A percentile compares a stretch with the other conserved stretches of the same genome.
These are phyloP conservation scores for Heterobasidion parviporum DNA, from an alignment of 1,284 basidiomycete genomes.

Conservation along the genomic window DNA sequence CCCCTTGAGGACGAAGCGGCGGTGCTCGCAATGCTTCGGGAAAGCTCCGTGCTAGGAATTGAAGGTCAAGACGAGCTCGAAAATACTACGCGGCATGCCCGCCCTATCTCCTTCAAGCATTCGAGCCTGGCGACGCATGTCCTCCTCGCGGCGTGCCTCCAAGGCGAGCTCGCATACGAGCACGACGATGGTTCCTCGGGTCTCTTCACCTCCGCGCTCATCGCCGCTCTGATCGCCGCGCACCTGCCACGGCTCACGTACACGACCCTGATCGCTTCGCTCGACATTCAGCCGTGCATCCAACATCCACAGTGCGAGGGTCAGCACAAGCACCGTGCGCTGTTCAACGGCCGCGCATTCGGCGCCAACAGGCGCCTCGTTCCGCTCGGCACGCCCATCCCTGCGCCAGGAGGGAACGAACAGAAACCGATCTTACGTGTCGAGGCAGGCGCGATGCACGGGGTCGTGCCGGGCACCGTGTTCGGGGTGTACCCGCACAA, in stretches of 20 bases:
- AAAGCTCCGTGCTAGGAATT: no score
- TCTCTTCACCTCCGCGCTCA: background rate
- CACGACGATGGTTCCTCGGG: background rate
- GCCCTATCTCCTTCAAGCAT: background rate
- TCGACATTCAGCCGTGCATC: background rate
- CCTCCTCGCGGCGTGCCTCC: constrained; percentile 9
- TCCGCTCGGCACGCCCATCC: background rate
- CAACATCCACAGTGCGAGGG: constrained; percentile 13
- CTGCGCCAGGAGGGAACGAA: background rate
- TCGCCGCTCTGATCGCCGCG: background rate
- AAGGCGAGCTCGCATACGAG: constrained; percentile 5
- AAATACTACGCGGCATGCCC: background rate
- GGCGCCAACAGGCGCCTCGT: background rate
- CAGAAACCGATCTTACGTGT: background rate
- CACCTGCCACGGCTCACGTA: background rate
- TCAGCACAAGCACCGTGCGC: constrained; percentile 3
- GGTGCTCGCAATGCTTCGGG: background rate
- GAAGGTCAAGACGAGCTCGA: no score
- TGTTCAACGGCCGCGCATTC: constrained; percentile 4
- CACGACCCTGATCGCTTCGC: background rate
- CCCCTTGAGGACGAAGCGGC: background rate
- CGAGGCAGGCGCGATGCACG: constrained; percentile 8
- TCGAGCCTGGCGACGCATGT: constrained; percentile 6
- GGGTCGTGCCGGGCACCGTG: constrained; percentile 4
- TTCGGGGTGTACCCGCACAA: constrained; percentile 2